Base-by-base conservation (phyloP, 352 stramenopile species). In the Globisporangium emineosum region DNA sequence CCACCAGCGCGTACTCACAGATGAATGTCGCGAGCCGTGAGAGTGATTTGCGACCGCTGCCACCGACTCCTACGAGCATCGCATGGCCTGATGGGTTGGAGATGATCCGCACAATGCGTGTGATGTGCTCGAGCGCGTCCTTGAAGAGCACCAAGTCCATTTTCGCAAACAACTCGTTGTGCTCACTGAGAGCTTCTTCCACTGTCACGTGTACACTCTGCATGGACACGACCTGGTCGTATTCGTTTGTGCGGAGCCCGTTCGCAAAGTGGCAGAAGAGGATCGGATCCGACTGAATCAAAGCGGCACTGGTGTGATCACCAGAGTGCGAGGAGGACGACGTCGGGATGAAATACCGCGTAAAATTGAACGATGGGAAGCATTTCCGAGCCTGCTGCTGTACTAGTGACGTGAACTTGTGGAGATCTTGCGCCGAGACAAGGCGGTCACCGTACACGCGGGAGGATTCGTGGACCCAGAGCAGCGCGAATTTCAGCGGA, bases 121-220 rank as follows among this genome's bases (percentile, higher is more conserved):
- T 81, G 35, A 98, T 82, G 72, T 99, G 96, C 61, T 97, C 94
- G 25, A 99, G 89, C 13, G 94, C 96, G 62, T 99, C 93, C 49
- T 98, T 91, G 74, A 99, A 99, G 5, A 99, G 77, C 47, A 99
- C 94, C 21, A 99, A 70, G 33, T 98, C 91, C 93, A 99, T 98
- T 15, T 90, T 94, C 0, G 90, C 69, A 56, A 97, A 91, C 5
- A 85, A 62, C 49, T 98, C 90, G 65, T 98, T 99, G 84, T 98
- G 94, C 64, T 98, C 91, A 3, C 77, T 65, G 25, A 99, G 69
- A 4, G 93, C 90, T 67, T 97, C 89, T 62, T 98, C 86, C 0
- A 98, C 79, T 0, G 79, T 91, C 6, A 67, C 33, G 23, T 79
- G 72, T 17, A 98, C 71, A 1, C 74, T 70, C 42, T 79, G 63